These are phyloP conservation scores for Nemania sp. DNA, from an alignment of 2,329 filamentous ascomycete species.

Conservation along the genomic window DNA sequence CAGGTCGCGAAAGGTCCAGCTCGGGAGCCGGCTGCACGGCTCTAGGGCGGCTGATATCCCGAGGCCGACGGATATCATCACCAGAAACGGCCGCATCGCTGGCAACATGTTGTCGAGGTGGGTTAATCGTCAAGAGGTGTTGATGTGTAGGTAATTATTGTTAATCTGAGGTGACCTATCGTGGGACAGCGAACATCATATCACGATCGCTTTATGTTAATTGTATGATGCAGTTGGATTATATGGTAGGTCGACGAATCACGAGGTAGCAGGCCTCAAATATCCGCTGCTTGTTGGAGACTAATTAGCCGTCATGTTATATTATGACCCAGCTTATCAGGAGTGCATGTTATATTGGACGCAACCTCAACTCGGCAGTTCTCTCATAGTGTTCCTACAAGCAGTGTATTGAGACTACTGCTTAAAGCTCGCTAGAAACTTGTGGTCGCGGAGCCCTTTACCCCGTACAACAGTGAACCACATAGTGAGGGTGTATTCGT, in stretches of 20 bases:
- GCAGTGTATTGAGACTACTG: too few relatives aligned
- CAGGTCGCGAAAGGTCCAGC: slow-evolving; percentile 21
- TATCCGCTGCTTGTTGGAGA: neutral
- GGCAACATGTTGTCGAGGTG: slow-evolving; percentile 11
- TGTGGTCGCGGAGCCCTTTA: too few relatives aligned
- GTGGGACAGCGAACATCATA: neutral
- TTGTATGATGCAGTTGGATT: neutral
- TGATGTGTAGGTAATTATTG: neutral
- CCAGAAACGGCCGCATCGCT: slow-evolving; percentile 3
- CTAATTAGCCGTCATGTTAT: slow-evolving; percentile 18
- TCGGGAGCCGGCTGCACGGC: slow-evolving; percentile 15
- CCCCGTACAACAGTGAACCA: too few relatives aligned
- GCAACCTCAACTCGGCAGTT: slow-evolving; percentile 14
- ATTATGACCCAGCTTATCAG: neutral
- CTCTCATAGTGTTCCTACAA: neutral
- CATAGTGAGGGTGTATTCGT: too few relatives aligned
- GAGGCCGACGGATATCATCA: slow-evolving; percentile 3
- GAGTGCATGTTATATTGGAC: neutral
- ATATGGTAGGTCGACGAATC: neutral
- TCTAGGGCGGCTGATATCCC: slow-evolving; percentile 10
- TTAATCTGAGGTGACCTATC: neutral
- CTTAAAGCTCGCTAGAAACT: too few relatives aligned
- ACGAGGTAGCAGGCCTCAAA: neutral
- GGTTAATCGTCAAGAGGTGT: neutral
- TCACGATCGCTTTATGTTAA: neutral